Evolutionary conservation across 257 asterid genomes (phyloP).

Genomic region (Capsicum chinense): DNA sequence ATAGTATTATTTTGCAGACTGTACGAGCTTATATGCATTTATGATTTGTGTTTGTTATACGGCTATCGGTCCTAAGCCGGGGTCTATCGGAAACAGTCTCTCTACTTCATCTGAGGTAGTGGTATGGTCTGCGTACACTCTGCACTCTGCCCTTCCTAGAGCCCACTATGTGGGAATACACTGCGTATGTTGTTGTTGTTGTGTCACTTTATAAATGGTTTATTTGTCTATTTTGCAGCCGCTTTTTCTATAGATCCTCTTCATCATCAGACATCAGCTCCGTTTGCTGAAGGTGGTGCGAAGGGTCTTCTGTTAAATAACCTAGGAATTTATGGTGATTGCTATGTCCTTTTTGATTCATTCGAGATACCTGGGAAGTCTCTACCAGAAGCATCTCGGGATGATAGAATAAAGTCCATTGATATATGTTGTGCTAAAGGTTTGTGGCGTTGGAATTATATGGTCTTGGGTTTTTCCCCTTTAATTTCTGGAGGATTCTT

Average conservation of each 20-base stretch:
- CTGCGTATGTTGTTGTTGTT: too few species aligned
- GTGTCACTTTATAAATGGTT: background rate
- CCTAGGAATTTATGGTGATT: constrained; percentile 83
- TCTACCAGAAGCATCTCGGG: constrained; percentile 43
- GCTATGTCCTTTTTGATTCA: constrained; percentile 89
- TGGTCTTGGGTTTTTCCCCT: constrained; percentile 31
- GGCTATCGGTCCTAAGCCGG: too few species aligned
- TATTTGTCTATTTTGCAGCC: constrained; percentile 38
- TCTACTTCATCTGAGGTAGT: too few species aligned
- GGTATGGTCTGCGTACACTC: too few species aligned
- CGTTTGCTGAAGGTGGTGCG: constrained; percentile 97
- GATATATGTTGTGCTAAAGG: constrained; percentile 82
- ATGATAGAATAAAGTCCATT: constrained; percentile 49
- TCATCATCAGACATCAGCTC: constrained; percentile 93
- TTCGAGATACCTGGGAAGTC: constrained; percentile 82
- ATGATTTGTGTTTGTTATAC: too few species aligned
- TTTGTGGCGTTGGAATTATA: constrained; percentile 37
- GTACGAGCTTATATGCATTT: too few species aligned
- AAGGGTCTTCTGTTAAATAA: constrained; percentile 87
- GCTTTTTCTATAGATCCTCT: constrained; percentile 93
- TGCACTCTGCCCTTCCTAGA: too few species aligned
- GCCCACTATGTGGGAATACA: too few species aligned
- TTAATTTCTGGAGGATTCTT: constrained; percentile 21
- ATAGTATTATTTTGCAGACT: too few species aligned
- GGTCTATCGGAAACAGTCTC: too few species aligned